Conservation (phyloP, 257 asterid genomes). For the Striga asiatica region DNA sequence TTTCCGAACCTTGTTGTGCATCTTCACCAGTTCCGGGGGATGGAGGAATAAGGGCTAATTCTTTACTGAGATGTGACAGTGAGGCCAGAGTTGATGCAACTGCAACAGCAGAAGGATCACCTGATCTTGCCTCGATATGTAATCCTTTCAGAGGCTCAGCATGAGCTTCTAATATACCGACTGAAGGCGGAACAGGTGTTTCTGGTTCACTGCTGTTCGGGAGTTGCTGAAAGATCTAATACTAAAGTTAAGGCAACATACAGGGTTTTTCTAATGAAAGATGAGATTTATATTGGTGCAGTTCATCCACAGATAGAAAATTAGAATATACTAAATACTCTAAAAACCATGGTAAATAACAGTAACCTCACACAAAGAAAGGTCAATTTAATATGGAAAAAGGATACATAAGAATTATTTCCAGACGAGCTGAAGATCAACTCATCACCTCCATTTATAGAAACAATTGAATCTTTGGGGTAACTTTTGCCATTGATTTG, state of each 20-base stretch:
- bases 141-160: constrained; percentile 47
- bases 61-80: constrained; percentile 39
- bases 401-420: constrained; percentile 87
- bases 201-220: constrained; percentile 24
- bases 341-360: neutral
- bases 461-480: constrained; percentile 52
- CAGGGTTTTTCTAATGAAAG: no score
- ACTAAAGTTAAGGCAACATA: constrained; percentile 35
- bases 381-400: constrained; percentile 4
- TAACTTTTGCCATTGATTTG: constrained; percentile 66
- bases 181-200: constrained; percentile 36
- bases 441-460: constrained; percentile 73
- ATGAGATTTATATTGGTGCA: no score
- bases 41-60: constrained; percentile 45
- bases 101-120: constrained; percentile 55
- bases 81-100: constrained; percentile 80
- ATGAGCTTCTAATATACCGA: constrained; percentile 59
- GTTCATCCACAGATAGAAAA: no score
- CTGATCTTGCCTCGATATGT: constrained; percentile 53
- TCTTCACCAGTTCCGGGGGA: constrained; percentile 45
- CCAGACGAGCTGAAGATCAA: constrained; percentile 63
- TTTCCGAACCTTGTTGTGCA: constrained; percentile 38
- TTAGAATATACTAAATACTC: neutral
- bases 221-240: constrained; percentile 68
- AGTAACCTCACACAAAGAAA: neutral